These are phyloP conservation scores for Penicillium argentinense DNA, from an alignment of 495 filamentous ascomycete genomes.

Conservation along the genomic window DNA sequence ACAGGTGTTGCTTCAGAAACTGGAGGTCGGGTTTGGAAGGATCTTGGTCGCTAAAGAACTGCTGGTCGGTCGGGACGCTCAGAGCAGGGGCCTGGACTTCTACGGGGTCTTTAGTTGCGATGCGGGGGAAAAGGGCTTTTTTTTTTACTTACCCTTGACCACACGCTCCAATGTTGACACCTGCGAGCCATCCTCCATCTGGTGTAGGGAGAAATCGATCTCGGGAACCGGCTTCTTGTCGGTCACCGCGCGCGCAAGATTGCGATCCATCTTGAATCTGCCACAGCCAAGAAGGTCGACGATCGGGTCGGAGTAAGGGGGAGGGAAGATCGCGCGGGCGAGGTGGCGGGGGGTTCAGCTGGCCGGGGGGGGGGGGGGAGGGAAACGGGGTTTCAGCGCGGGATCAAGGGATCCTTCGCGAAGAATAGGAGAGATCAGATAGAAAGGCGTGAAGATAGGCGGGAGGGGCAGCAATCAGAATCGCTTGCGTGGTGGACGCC, in stretches of 20 bases:
- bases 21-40: conserved; percentile 85
- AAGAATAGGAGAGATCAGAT: too few species aligned
- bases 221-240: conserved; percentile 94
- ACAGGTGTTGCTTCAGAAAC: conserved; percentile 97
- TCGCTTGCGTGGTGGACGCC: too few species aligned
- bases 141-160: conserved; percentile 92
- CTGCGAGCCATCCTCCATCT: conserved; percentile 93
- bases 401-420: conserved; percentile 1
- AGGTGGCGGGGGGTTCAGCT: conserved; percentile 1
- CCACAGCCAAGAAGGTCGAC: conserved; percentile 1
- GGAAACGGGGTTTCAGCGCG: conserved; percentile 17
- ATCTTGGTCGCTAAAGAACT: conserved; percentile 75
- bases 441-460: not conserved
- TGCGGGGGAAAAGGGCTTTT: too few species aligned
- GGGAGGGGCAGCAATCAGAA: too few species aligned
- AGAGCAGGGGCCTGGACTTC: conserved; percentile 97
- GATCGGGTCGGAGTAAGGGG: conserved; percentile 21
- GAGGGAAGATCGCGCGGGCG: conserved; percentile 5
- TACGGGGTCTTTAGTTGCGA: too few species aligned
- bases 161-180: conserved; percentile 95
- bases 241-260: conserved; percentile 69
- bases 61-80: conserved; percentile 81
- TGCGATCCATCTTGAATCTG: conserved; percentile 40
- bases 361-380: conserved; percentile 22
- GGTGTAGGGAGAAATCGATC: conserved; percentile 97